Percentiles rank a stretch among this genome's conserved stretches.
These are phyloP conservation scores for Neostapfia colusana DNA, from an alignment of 176 grass and related monocot species.

Conservation along the genomic window DNA sequence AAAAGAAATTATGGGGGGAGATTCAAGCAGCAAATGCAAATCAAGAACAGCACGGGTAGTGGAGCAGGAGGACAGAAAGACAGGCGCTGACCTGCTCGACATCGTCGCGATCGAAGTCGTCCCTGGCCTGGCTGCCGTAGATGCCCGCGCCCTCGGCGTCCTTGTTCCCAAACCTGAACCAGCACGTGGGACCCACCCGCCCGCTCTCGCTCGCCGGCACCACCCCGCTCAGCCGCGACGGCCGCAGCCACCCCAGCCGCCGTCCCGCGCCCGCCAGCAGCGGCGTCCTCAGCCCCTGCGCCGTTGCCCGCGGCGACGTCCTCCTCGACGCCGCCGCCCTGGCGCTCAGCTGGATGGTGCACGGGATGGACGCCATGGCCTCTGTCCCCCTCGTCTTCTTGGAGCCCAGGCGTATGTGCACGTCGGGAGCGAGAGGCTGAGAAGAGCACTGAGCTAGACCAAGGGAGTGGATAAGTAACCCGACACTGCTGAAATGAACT, in stretches of 20 bases:
- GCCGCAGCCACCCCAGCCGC: constrained; percentile 33
- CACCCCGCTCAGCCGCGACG: constrained; percentile 9
- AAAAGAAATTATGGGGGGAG: background rate
- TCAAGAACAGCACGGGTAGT: background rate
- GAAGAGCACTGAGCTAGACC: constrained; percentile 1
- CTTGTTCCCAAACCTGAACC: constrained; percentile 87
- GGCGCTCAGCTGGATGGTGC: constrained; percentile 50
- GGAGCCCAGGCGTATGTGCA: background rate
- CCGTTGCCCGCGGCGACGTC: constrained; percentile 17
- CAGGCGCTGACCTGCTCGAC: constrained; percentile 62
- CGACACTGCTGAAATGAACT: no score
- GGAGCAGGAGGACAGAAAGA: background rate
- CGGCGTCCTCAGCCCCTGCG: constrained; percentile 40
- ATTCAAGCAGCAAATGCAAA: background rate
- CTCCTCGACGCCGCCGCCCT: constrained; percentile 28
- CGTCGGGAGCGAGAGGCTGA: constrained; percentile 45
- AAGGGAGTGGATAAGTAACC: constrained; percentile 39
- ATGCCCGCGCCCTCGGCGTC: constrained; percentile 79
- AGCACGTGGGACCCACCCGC: constrained; percentile 58
- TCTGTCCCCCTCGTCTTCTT: background rate
- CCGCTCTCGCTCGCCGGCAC: constrained; percentile 50
- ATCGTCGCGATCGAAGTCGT: constrained; percentile 96
- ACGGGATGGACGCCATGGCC: constrained; percentile 19
- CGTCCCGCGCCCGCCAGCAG: constrained; percentile 19
- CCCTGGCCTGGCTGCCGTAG: constrained; percentile 80